Evolutionary conservation across 495 filamentous ascomycete genomes (phyloP), one percentile per base, ranked within the genome.

Genomic region (Penicillium malachiteum): DNA sequence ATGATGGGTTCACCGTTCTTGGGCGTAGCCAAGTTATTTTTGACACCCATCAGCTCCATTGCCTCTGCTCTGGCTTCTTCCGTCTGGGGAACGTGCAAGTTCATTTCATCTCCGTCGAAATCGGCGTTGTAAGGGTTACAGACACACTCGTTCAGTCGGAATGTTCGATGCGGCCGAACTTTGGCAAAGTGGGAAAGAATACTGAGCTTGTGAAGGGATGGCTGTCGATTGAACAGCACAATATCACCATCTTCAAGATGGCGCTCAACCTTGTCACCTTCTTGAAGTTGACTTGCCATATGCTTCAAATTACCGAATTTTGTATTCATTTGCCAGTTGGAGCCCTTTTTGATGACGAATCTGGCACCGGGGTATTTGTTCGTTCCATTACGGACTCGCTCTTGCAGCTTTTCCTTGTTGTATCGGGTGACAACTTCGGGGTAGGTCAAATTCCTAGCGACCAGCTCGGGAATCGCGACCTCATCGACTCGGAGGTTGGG

Each of bases 81-180:
- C 2, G 95, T 98, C 68, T 98, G 94, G 13, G 94, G 94, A 5
- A 98, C 92, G 71, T 98, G 94, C 57, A 98, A 71, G 64, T 98
- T 98, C 94, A 98, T 98, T 71, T 98, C 94, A 58, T 98, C 94
- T 60, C 94, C 94, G 63, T 98, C 94, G 66, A 98, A 98, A 85
- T 98, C 94, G 42, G 94, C 94, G 72, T 98, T 98, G 81, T 98
- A 98, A 8, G 94, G 94, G 41, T 90, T 93, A 68, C 94, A 98
- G 7, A 95, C 94, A 82, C 94, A 97, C 67, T 98, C 94, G 66
- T 98, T 98, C 48, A 98, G 79, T 43, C 94, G 87, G 72, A 98
- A 97, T 0, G 94, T 98, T 67, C 93, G 86, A 84, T 96, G 93
- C 6, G 93, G 94, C 47, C 95, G 87, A 46, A 98, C 84, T 68